A percentile compares a stretch with the other conserved stretches of the same genome.
These are phyloP conservation scores for Amphibolis antarctica DNA, from an alignment of 106 monocot genomes.

Conservation along the genomic window DNA sequence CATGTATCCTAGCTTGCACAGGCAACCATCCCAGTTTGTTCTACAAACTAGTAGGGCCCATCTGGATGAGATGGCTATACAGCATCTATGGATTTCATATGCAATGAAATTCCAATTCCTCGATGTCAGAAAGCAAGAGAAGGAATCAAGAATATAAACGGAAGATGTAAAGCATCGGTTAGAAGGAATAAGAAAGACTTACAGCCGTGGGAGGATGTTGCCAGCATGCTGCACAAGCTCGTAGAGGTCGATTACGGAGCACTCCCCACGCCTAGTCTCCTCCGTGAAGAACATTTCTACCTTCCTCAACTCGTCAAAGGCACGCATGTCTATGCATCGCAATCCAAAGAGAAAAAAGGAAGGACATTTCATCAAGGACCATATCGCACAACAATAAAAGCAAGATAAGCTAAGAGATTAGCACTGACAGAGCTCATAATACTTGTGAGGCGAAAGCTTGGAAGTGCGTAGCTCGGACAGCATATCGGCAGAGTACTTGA, in stretches of 20 bases:
- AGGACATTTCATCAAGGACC: not conserved
- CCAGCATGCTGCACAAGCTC: conserved; percentile 99
- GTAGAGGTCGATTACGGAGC: conserved; percentile 82
- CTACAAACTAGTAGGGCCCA: too few relatives aligned
- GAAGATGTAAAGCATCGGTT: not conserved
- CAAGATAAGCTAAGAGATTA: not conserved
- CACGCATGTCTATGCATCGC: conserved; percentile 64
- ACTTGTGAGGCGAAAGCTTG: conserved; percentile 77
- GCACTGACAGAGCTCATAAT: conserved; percentile 80
- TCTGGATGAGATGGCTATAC: too few relatives aligned
- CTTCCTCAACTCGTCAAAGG: conserved; percentile 91
- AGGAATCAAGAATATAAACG: not conserved
- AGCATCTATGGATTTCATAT: too few relatives aligned
- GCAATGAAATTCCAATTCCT: too few relatives aligned
- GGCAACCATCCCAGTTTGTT: too few relatives aligned
- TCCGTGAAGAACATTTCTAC: conserved; percentile 97
- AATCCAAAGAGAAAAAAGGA: not conserved
- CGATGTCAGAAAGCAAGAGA: not conserved
- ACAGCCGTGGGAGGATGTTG: conserved; percentile 89
- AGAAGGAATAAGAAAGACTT: conserved; percentile 13
- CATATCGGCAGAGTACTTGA: conserved; percentile 97
- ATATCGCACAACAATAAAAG: not conserved
- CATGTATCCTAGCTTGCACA: too few relatives aligned
- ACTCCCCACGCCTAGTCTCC: conserved; percentile 47
- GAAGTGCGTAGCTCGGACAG: conserved; percentile 96